A percentile compares a stretch with the other conserved stretches of the same genome.
Evolutionary conservation across 257 asterid species (phyloP).

Genomic region (Solanum neorickii): DNA sequence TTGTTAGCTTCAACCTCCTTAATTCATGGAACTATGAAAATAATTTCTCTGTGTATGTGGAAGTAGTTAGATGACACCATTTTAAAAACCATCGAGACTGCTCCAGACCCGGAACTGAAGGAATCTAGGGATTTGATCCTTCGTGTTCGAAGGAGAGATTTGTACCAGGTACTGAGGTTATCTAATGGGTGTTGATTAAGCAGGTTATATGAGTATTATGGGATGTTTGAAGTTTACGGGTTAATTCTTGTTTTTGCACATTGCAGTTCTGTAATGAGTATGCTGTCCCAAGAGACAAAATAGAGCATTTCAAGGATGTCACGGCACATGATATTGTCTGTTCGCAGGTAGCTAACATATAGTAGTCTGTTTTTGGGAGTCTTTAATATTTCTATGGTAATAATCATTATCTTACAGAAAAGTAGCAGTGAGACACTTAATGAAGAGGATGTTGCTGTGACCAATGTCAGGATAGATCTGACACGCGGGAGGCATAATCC

Average conservation of each 20-base stretch:
- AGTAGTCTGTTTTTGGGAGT: neutral
- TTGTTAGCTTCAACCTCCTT: slow-evolving; percentile 1
- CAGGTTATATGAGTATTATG: neutral
- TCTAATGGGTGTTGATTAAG: neutral
- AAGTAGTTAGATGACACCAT: slow-evolving; percentile 81
- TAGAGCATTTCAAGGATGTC: slow-evolving; percentile 68
- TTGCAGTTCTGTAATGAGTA: slow-evolving; percentile 85
- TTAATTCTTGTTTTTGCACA: neutral
- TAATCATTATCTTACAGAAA: slow-evolving; percentile 26
- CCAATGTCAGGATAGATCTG: slow-evolving; percentile 80
- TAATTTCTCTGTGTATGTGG: slow-evolving; percentile 5
- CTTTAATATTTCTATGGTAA: neutral
- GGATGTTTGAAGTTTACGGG: neutral
- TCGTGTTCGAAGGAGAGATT: slow-evolving; percentile 76
- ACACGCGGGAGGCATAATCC: slow-evolving; percentile 79
- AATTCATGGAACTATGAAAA: neutral
- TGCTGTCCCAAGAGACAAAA: slow-evolving; percentile 71
- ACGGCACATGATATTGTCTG: slow-evolving; percentile 84
- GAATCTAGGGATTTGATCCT: slow-evolving; percentile 79
- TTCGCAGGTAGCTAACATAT: slow-evolving; percentile 52
- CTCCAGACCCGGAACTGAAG: slow-evolving; percentile 58
- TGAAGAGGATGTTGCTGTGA: slow-evolving; percentile 82
- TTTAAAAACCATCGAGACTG: slow-evolving; percentile 81
- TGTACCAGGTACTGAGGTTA: slow-evolving; percentile 55
- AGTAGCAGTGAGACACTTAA: slow-evolving; percentile 35